Percentiles rank a stretch among this genome's conserved stretches.
Conservation (phyloP, 208 protist species). For the Leishmania gerbilli region DNA sequence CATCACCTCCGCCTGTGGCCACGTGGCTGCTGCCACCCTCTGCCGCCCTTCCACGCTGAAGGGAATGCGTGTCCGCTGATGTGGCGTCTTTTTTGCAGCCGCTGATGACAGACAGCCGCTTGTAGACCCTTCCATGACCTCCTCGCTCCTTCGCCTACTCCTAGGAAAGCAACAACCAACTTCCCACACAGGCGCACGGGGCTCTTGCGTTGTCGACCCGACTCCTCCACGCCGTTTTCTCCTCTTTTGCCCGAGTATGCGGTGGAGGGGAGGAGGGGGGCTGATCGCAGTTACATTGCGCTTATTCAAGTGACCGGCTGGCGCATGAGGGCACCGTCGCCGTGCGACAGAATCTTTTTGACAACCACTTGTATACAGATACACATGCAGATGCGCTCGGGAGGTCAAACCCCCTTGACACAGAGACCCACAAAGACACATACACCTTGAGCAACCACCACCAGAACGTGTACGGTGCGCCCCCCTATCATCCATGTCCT, state of each 20-base stretch:
- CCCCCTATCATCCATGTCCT: slow-evolving; percentile 34
- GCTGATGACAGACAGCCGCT: background rate
- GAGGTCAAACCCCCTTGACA: background rate
- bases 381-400: background rate
- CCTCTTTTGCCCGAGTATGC: background rate
- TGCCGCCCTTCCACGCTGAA: background rate
- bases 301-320: background rate
- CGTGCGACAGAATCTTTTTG: background rate
- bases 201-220: background rate
- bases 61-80: background rate
- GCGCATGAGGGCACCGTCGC: background rate
- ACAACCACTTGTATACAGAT: background rate
- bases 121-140: background rate
- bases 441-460: slow-evolving; percentile 1
- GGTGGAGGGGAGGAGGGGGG: background rate
- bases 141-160: background rate
- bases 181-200: background rate
- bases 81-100: background rate
- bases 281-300: background rate
- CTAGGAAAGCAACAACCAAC: background rate
- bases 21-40: background rate
- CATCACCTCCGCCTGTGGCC: background rate
- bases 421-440: background rate
- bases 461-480: background rate
- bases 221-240: background rate